Evolutionary conservation across 805 yeast genomes (phyloP).

Genomic region (Yarrowia divulgata): DNA sequence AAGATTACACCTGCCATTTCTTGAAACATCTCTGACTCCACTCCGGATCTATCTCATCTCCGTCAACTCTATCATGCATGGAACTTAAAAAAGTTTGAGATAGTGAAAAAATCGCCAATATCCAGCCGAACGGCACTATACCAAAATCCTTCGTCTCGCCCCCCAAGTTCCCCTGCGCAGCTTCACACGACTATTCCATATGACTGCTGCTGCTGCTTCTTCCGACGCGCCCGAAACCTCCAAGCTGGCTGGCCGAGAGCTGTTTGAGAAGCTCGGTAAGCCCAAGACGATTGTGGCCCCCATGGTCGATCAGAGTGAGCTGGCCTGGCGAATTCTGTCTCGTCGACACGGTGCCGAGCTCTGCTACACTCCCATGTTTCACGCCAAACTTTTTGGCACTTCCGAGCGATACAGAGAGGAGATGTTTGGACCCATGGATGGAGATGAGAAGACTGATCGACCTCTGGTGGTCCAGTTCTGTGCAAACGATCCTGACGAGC

Average conservation of each 20-base stretch:
- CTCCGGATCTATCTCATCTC: conserved; percentile 10
- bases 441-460: conserved; percentile 70
- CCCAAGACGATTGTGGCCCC: conserved; percentile 95
- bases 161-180: conserved; percentile 20
- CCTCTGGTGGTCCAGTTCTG: conserved; percentile 95
- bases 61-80: conserved; percentile 28
- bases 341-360: conserved; percentile 90
- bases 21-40: neutral
- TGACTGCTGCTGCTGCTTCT: conserved; percentile 26
- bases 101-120: conserved; percentile 4
- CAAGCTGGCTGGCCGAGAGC: conserved; percentile 65
- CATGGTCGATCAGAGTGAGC: conserved; percentile 96
- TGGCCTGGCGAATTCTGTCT: conserved; percentile 92
- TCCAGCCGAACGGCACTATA: conserved; percentile 34
- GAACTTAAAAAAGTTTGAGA: conserved; percentile 17
- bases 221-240: conserved; percentile 6
- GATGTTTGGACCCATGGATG: conserved; percentile 73
- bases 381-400: conserved; percentile 87
- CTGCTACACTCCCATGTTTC: conserved; percentile 97
- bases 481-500: conserved; percentile 90
- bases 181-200: conserved; percentile 29
- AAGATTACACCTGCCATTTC: neutral
- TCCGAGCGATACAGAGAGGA: conserved; percentile 79
- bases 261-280: conserved; percentile 70
- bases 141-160: conserved; percentile 15